A percentile compares a stretch with the other conserved stretches of the same genome.
These are phyloP conservation scores for Tricladium varicosporioides DNA, from an alignment of 2,329 filamentous ascomycete species.

Conservation along the genomic window DNA sequence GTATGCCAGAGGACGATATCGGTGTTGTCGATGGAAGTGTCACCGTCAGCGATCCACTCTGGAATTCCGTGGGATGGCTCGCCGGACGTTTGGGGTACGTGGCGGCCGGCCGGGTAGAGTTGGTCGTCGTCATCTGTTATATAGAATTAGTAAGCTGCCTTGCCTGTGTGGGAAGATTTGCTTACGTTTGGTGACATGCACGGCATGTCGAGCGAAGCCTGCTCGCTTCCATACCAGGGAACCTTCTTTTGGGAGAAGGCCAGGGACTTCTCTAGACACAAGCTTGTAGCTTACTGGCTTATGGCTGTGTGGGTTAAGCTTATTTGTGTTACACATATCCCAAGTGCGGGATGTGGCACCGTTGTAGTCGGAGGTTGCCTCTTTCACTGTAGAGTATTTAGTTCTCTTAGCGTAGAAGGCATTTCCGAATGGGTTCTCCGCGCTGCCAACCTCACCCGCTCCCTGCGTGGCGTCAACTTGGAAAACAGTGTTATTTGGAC, in stretches of 20 bases:
- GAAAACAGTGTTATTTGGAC: slow-evolving; percentile 80
- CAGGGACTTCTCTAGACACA: slow-evolving; percentile 79
- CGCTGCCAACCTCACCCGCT: slow-evolving; percentile 72
- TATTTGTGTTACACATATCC: slow-evolving; percentile 85
- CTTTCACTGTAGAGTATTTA: slow-evolving; percentile 67
- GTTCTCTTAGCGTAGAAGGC: slow-evolving; percentile 86
- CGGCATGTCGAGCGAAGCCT: slow-evolving; percentile 55
- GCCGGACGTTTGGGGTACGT: slow-evolving; percentile 55
- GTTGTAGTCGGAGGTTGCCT: slow-evolving; percentile 77
- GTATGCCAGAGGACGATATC: slow-evolving; percentile 94
- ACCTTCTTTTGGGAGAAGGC: slow-evolving; percentile 74
- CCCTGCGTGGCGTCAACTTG: slow-evolving; percentile 73
- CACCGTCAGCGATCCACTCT: slow-evolving; percentile 56
- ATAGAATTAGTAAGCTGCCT: slow-evolving; percentile 15
- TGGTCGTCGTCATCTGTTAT: slow-evolving; percentile 57
- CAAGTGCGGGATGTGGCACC: slow-evolving; percentile 77
- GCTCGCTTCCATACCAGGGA: slow-evolving; percentile 67
- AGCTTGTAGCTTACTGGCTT: slow-evolving; percentile 88
- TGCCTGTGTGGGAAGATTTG: slow-evolving; percentile 11
- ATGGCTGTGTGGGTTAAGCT: slow-evolving; percentile 80
- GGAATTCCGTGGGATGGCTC: slow-evolving; percentile 44
- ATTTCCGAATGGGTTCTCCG: slow-evolving; percentile 85
- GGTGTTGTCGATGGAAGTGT: slow-evolving; percentile 70
- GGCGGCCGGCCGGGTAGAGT: slow-evolving; percentile 57
- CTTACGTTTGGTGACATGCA: slow-evolving; percentile 71